Percentiles rank a stretch among this genome's conserved stretches.
phyloP scores from a whole-genome alignment of 768 basidiomycete genomes.

The Calvatia gigantea region DNA sequence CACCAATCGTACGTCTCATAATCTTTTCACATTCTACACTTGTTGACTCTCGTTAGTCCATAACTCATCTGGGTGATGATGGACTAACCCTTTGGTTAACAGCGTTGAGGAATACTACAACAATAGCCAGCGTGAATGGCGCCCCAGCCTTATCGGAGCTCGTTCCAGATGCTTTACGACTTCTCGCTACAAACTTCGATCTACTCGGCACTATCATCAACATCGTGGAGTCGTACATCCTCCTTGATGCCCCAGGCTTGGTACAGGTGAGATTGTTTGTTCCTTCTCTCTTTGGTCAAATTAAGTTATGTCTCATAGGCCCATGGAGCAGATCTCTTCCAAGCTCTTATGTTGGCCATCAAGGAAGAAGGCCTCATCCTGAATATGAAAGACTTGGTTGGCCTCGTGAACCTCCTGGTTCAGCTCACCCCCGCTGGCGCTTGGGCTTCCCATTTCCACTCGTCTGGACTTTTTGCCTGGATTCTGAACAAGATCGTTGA shows the following conservation, averaged over 20 bases:
- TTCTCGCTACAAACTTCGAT: slow-evolving; percentile 70
- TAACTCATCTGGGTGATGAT: slow-evolving; percentile 75
- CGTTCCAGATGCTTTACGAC: slow-evolving; percentile 56
- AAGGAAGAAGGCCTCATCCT: slow-evolving; percentile 40
- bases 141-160: slow-evolving; percentile 56
- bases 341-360: slow-evolving; percentile 50
- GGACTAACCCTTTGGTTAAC: slow-evolving; percentile 72
- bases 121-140: slow-evolving; percentile 44
- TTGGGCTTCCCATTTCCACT: slow-evolving; percentile 76
- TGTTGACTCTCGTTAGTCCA: slow-evolving; percentile 38
- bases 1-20: slow-evolving; percentile 42
- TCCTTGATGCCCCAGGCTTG: slow-evolving; percentile 63
- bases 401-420: slow-evolving; percentile 53
- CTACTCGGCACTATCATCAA: slow-evolving; percentile 62
- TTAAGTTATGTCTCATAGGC: slow-evolving; percentile 32
- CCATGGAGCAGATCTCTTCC: slow-evolving; percentile 53
- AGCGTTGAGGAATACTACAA: slow-evolving; percentile 61
- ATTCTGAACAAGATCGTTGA: slow-evolving; percentile 58
- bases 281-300: neutral
- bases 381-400: slow-evolving; percentile 65
- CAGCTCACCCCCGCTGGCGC: slow-evolving; percentile 58
- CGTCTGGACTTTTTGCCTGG: slow-evolving; percentile 67
- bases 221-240: slow-evolving; percentile 74
- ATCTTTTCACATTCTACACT: neutral
- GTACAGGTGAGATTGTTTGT: slow-evolving; percentile 47